These are phyloP conservation scores for Penicillium paradoxum DNA, from an alignment of 495 filamentous ascomycete genomes.

Conservation along the genomic window DNA sequence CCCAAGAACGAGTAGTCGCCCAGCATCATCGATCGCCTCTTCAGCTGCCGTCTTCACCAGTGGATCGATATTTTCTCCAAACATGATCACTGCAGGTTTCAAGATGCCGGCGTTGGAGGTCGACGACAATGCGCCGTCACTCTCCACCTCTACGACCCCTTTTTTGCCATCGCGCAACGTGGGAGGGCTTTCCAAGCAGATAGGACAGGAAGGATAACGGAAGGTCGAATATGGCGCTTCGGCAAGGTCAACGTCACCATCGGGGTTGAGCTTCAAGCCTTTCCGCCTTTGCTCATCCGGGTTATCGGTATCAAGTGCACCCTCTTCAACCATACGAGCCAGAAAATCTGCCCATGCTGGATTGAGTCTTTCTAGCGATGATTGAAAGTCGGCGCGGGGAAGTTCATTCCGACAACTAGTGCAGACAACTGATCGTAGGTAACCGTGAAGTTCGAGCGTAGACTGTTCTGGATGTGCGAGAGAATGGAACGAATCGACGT, in stretches of 20 bases:
- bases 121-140: slow-evolving; percentile 72
- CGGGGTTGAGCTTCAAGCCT: slow-evolving; percentile 81
- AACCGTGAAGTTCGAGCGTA: slow-evolving; percentile 87
- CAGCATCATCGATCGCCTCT: slow-evolving; percentile 68
- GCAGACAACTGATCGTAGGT: slow-evolving; percentile 74
- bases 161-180: slow-evolving; percentile 49
- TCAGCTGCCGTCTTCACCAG: slow-evolving; percentile 72
- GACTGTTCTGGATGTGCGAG: slow-evolving; percentile 66
- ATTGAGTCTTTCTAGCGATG: slow-evolving; percentile 70
- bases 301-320: slow-evolving; percentile 73
- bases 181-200: slow-evolving; percentile 66
- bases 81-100: slow-evolving; percentile 92
- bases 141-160: slow-evolving; percentile 63
- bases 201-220: slow-evolving; percentile 84
- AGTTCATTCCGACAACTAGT: slow-evolving; percentile 67
- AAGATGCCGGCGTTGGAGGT: slow-evolving; percentile 71
- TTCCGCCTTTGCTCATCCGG: slow-evolving; percentile 60
- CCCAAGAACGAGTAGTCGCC: slow-evolving; percentile 71
- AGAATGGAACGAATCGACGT: slow-evolving; percentile 91
- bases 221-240: slow-evolving; percentile 83
- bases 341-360: slow-evolving; percentile 82
- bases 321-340: slow-evolving; percentile 59
- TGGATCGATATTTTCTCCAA: slow-evolving; percentile 77
- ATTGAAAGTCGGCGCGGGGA: slow-evolving; percentile 68
- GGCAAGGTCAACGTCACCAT: slow-evolving; percentile 92